Evolutionary conservation across 345 rosid species (phyloP).

Genomic region (Aurinia saxatilis): DNA sequence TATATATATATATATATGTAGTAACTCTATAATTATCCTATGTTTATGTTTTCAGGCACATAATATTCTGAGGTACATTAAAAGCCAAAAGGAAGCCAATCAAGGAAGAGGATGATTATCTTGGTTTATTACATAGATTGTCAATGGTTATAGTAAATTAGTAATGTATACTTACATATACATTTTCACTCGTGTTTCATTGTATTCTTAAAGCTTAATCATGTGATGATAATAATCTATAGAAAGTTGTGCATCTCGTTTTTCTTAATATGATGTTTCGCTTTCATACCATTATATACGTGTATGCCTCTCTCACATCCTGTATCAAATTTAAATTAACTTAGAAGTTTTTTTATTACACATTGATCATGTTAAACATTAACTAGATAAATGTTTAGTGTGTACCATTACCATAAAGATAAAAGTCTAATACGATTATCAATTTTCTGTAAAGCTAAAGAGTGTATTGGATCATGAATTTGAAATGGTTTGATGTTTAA

Average conservation of each 20-base stretch:
- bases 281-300: constrained; percentile 12
- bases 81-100: constrained; percentile 52
- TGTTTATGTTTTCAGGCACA: constrained; percentile 57
- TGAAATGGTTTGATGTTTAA: too few species aligned
- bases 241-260: constrained; percentile 14
- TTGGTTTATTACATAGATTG: background rate
- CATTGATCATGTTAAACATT: background rate
- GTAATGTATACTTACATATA: too few species aligned
- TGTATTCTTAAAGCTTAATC: too few species aligned
- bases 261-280: constrained; percentile 8
- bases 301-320: background rate
- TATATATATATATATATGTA: background rate
- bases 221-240: too few species aligned
- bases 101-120: constrained; percentile 48
- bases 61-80: constrained; percentile 57
- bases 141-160: too few species aligned
- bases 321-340: too few species aligned
- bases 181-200: too few species aligned
- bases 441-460: too few species aligned
- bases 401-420: background rate
- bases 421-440: too few species aligned
- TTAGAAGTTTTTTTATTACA: too few species aligned
- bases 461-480: too few species aligned
- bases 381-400: background rate
- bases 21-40: background rate